Evolutionary conservation across 2,329 filamentous ascomycete genomes (phyloP).

Genomic region (Curvularia lunata): DNA sequence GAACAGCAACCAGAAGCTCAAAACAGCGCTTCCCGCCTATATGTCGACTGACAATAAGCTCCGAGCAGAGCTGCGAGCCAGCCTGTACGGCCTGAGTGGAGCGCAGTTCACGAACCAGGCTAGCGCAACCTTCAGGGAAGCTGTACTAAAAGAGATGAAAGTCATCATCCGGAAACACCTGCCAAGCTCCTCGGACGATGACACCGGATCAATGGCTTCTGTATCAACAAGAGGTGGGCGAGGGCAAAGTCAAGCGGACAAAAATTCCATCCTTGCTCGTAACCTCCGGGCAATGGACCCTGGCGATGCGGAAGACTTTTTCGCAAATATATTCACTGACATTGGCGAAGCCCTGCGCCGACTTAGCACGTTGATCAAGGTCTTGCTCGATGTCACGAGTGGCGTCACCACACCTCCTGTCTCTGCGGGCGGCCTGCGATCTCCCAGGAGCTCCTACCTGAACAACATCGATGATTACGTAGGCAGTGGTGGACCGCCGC

Average conservation of each 20-base stretch:
- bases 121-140: slow-evolving; percentile 82
- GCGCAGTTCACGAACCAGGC: slow-evolving; percentile 81
- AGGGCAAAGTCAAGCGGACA: slow-evolving; percentile 77
- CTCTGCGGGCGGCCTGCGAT: slow-evolving; percentile 50
- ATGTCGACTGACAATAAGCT: slow-evolving; percentile 74
- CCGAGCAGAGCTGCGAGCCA: slow-evolving; percentile 71
- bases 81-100: slow-evolving; percentile 79
- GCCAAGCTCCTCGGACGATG: slow-evolving; percentile 92
- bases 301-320: slow-evolving; percentile 81
- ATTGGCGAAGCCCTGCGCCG: slow-evolving; percentile 86
- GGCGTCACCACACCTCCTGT: slow-evolving; percentile 62
- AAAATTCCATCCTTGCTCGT: slow-evolving; percentile 83
- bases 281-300: slow-evolving; percentile 85
- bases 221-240: slow-evolving; percentile 76
- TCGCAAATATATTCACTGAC: slow-evolving; percentile 82
- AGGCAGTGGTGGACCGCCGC: slow-evolving; percentile 21
- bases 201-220: slow-evolving; percentile 87
- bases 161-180: slow-evolving; percentile 82
- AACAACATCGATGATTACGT: slow-evolving; percentile 54
- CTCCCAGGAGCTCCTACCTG: slow-evolving; percentile 55
- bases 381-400: slow-evolving; percentile 92
- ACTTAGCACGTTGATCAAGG: slow-evolving; percentile 88
- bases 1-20: slow-evolving; percentile 69
- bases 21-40: slow-evolving; percentile 77
- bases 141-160: slow-evolving; percentile 84